Conservation (phyloP, 139 green algal species). For the Diplosphaera chodatii region DNA sequence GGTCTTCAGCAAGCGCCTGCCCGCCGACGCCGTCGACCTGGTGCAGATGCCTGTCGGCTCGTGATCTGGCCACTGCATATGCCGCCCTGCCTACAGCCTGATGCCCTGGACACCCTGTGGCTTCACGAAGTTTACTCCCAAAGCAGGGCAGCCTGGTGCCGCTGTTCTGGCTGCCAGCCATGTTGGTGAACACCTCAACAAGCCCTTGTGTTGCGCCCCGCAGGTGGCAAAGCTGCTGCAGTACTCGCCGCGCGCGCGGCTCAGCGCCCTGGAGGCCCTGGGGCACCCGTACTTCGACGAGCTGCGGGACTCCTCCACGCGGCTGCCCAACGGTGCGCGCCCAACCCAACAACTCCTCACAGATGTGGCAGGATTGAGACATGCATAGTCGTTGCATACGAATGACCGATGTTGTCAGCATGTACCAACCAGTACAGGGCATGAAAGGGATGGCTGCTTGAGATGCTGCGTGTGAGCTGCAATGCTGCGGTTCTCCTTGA, state of each 20-base stretch:
- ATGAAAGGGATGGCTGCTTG: no score
- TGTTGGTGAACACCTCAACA: no score
- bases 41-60: constrained; percentile 41
- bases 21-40: constrained; percentile 87
- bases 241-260: constrained; percentile 79
- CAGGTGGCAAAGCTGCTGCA: constrained; percentile 87
- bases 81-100: constrained; percentile 61
- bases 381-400: no score
- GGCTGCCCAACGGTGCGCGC: constrained; percentile 72
- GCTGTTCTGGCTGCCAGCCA: no score
- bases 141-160: no score
- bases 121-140: no score
- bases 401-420: no score
- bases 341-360: not conserved
- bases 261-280: constrained; percentile 66
- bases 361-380: no score
- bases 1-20: constrained; percentile 92
- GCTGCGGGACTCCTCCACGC: constrained; percentile 71
- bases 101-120: constrained; percentile 81
- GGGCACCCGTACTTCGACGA: constrained; percentile 96
- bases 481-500: no score
- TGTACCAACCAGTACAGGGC: no score
- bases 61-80: no score
- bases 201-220: not conserved
- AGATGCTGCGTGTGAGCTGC: no score